These are phyloP conservation scores for Blastocystis sp. DNA, from an alignment of 352 stramenopile species.

Conservation along the genomic window DNA sequence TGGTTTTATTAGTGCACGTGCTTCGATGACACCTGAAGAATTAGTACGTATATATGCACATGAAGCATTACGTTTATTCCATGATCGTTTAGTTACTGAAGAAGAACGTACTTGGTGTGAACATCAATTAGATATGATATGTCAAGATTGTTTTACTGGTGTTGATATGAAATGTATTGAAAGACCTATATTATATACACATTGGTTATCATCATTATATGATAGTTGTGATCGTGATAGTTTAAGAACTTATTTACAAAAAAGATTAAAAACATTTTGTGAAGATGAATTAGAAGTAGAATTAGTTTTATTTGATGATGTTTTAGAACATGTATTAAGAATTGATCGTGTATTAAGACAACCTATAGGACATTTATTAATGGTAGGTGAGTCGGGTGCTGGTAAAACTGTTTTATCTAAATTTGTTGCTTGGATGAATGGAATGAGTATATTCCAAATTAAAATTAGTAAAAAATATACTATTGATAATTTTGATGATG, in stretches of 20 bases:
- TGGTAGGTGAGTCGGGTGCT: slow-evolving; percentile 89
- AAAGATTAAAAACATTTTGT: slow-evolving; percentile 88
- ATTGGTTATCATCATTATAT: slow-evolving; percentile 93
- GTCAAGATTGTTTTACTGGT: slow-evolving; percentile 49
- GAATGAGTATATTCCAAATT: slow-evolving; percentile 94
- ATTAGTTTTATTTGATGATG: slow-evolving; percentile 97
- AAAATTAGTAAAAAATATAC: slow-evolving; percentile 94
- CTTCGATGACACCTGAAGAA: slow-evolving; percentile 61
- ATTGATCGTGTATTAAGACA: slow-evolving; percentile 91
- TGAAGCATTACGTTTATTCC: slow-evolving; percentile 91
- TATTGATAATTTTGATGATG: slow-evolving; percentile 96
- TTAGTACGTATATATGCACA: slow-evolving; percentile 91
- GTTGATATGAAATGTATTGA: slow-evolving; percentile 54
- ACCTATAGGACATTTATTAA: slow-evolving; percentile 85
- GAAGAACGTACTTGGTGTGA: slow-evolving; percentile 88
- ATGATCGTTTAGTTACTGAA: slow-evolving; percentile 83
- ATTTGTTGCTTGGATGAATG: slow-evolving; percentile 99
- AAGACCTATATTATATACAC: slow-evolving; percentile 79
- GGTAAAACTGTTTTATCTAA: slow-evolving; percentile 96
- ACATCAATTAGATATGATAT: slow-evolving; percentile 60
- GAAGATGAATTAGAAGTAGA: slow-evolving; percentile 91
- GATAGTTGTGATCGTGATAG: slow-evolving; percentile 67
- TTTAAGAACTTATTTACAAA: slow-evolving; percentile 81
- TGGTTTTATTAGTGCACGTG: slow-evolving; percentile 66
- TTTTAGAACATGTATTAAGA: slow-evolving; percentile 91